Evolutionary conservation across 2,329 filamentous ascomycete genomes (phyloP), one percentile per base, ranked within the genome.

Genomic region (Leptographium galeiforme): DNA sequence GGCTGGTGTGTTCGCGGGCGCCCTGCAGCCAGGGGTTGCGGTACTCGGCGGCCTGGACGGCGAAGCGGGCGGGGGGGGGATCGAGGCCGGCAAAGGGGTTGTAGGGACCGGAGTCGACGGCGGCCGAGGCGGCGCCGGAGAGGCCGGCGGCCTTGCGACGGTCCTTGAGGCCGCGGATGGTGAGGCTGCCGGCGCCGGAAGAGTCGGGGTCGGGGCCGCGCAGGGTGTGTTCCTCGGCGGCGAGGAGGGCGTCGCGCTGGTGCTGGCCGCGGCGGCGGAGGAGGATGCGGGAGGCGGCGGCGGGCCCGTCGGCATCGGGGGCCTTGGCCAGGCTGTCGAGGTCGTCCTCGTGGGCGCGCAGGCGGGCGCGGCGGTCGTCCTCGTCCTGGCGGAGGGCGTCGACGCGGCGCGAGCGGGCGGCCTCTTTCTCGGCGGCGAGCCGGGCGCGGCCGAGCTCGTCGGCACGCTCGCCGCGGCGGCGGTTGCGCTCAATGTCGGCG

Each of bases 71-170:
- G 25, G 81, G 79, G 30, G 74, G 74, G 51, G 90, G 78, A 48
- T 78, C 70, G 57, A 90, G 70, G 1, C 89, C 93, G 41, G 82
- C 89, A 64, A 93, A 95, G 0, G 91, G 86, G 70, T 96, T 89
- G 69, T 95, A 96, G 0, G 88, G 84, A 55, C 82, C 82, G 25
- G 25, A 25, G 61, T 89, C 82, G 7, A 78, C 78, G 39, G 78
- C 77, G 1, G 79, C 76, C 2, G 75, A 74, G 51, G 74, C 73
- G 55, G 74, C 58, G 25, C 25, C 25, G 25, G 25, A 25, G 25
- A 25, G 25, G n/a, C 59, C 60, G 30, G 57, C 48, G 2, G 50
- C 48, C 60, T 68, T 74, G 60, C 66, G 68, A 65, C 74, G 76
- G 61, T 77, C 83, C 68, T 87, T 89, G 55, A 96, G 76, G 2